A percentile compares a stretch with the other conserved stretches of the same genome.
phyloP scores from a whole-genome alignment of 2,329 filamentous ascomycete species.

The Acephala macrosclerotiorum region DNA sequence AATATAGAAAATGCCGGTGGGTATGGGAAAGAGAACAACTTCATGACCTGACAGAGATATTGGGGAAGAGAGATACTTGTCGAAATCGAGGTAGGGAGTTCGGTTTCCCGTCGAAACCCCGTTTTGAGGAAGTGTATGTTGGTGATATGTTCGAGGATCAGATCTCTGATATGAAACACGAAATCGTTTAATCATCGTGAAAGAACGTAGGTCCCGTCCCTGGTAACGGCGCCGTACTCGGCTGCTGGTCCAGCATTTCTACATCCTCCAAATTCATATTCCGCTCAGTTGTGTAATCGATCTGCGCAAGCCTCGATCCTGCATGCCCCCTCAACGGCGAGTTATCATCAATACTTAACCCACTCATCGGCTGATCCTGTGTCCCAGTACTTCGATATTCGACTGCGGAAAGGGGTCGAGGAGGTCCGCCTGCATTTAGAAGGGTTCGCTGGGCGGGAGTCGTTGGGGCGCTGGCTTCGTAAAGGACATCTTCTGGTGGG shows the following conservation, averaged over 20 bases:
- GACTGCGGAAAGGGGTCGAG: conserved; percentile 42
- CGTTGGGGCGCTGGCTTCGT: conserved; percentile 40
- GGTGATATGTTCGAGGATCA: too few relatives aligned
- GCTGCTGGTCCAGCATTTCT: conserved; percentile 41
- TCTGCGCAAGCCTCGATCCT: background rate
- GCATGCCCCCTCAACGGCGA: background rate
- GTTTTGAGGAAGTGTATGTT: background rate
- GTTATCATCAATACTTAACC: conserved; percentile 18
- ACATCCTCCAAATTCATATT: background rate
- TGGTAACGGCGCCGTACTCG: conserved; percentile 40
- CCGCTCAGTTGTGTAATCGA: background rate
- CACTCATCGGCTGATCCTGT: conserved; percentile 41
- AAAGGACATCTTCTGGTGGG: conserved; percentile 74
- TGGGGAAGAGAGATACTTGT: background rate
- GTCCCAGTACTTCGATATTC: conserved; percentile 38
- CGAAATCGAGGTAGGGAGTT: background rate
- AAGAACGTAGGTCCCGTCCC: conserved; percentile 42
- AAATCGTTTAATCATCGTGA: conserved; percentile 38
- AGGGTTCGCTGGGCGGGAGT: conserved; percentile 40
- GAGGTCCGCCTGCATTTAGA: conserved; percentile 31
- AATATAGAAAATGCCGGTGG: background rate
- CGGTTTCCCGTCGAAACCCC: background rate
- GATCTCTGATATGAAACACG: too few relatives aligned
- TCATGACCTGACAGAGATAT: background rate
- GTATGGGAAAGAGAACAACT: conserved; percentile 1